Conservation (phyloP, 2,329 filamentous ascomycete genomes). For the Penicillium aurantiogriseum region DNA sequence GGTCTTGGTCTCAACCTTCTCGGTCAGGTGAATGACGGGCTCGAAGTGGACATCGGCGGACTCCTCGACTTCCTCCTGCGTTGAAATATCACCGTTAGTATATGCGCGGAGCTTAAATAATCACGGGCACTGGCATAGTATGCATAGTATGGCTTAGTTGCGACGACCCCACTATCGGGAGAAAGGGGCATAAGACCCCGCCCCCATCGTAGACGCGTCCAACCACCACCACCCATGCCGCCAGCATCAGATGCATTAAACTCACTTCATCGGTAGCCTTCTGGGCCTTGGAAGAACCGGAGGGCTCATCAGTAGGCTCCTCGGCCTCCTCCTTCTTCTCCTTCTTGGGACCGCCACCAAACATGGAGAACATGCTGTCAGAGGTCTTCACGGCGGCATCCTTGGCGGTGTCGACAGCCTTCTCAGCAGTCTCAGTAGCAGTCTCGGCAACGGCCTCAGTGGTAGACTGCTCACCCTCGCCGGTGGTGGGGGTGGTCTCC, state of each 20-base stretch:
- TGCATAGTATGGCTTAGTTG: conserved; percentile 1
- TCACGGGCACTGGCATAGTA: neutral
- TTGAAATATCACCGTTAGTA: conserved; percentile 4
- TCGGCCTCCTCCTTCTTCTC: conserved; percentile 79
- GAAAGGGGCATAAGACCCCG: conserved; percentile 10
- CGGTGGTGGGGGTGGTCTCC: conserved; percentile 34
- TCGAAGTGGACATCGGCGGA: conserved; percentile 96
- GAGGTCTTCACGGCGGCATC: conserved; percentile 44
- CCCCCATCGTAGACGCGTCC: neutral
- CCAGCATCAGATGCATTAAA: conserved; percentile 32
- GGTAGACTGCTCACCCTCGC: conserved; percentile 32
- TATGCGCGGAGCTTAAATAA: neutral
- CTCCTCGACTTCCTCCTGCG: conserved; percentile 71
- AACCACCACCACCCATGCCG: conserved; percentile 7
- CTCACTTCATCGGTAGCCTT: conserved; percentile 59
- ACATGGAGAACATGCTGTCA: conserved; percentile 89
- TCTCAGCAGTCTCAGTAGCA: conserved; percentile 37
- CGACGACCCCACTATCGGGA: conserved; percentile 15
- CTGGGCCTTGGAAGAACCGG: conserved; percentile 81
- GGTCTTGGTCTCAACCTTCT: conserved; percentile 96
- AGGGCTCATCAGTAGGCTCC: conserved; percentile 80
- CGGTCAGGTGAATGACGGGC: conserved; percentile 90
- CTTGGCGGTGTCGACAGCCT: conserved; percentile 40
- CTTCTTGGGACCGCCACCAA: conserved; percentile 95
- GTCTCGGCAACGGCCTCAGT: conserved; percentile 37